These are phyloP conservation scores for Trichosporon coremiiforme DNA, from an alignment of 1,284 basidiomycete genomes.

Conservation along the genomic window DNA sequence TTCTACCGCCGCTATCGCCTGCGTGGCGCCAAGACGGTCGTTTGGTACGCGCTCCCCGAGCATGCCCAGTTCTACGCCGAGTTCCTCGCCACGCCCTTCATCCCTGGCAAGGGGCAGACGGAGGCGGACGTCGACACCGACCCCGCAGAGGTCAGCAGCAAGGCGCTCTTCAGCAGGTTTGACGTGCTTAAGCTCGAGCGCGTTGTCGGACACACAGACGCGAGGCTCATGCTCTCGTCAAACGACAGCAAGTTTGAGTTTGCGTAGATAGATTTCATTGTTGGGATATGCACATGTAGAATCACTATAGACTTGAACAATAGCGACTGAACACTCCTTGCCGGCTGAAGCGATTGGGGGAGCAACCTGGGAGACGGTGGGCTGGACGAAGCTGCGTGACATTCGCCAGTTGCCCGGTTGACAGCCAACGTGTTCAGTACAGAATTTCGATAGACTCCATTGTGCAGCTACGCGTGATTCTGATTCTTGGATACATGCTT, in stretches of 20 bases:
- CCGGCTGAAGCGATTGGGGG: no score
- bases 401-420: no score
- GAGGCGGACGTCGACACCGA: conserved; percentile 58
- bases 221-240: conserved; percentile 54
- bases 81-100: conserved; percentile 80
- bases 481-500: conserved; percentile 5
- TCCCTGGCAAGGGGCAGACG: conserved; percentile 59
- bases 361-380: no score
- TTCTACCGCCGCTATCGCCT: conserved; percentile 94
- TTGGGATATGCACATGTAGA: no score
- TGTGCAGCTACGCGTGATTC: not conserved
- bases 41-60: conserved; percentile 90
- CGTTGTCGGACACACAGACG: conserved; percentile 63
- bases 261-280: no score
- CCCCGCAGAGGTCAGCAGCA: conserved; percentile 72
- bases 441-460: no score
- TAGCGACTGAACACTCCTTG: no score
- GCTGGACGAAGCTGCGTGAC: no score
- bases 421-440: no score
- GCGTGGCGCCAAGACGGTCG: conserved; percentile 83
- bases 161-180: conserved; percentile 79
- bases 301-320: no score
- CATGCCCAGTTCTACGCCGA: conserved; percentile 91
- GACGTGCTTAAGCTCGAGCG: conserved; percentile 85
- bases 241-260: conserved; percentile 55